phyloP scores from a whole-genome alignment of 1,139 yeast genomes.

The Blastobotrys aristatus region DNA sequence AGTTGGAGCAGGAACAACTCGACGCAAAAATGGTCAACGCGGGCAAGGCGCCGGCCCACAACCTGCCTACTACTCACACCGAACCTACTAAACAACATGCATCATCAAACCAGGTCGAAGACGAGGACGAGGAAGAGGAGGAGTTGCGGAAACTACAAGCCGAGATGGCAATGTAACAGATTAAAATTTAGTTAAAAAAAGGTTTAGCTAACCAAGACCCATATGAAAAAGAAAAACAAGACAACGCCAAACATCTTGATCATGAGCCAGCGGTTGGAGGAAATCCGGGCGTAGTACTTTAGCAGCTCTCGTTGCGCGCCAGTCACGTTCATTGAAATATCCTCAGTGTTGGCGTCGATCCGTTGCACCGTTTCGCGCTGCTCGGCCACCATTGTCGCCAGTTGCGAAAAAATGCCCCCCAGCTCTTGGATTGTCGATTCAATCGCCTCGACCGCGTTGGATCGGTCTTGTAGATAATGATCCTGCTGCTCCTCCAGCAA shows the following conservation, averaged over 20 bases:
- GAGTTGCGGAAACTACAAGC: slow-evolving; percentile 78
- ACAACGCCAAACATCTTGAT: slow-evolving; percentile 85
- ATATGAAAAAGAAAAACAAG: slow-evolving; percentile 38
- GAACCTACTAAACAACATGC: slow-evolving; percentile 27
- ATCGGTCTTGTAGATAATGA: slow-evolving; percentile 75
- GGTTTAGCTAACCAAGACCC: slow-evolving; percentile 29
- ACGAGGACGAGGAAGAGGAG: slow-evolving; percentile 30
- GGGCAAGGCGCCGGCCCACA: slow-evolving; percentile 38
- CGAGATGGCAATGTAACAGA: slow-evolving; percentile 77
- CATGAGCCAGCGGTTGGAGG: slow-evolving; percentile 89
- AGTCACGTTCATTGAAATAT: slow-evolving; percentile 75
- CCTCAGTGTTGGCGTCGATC: slow-evolving; percentile 93
- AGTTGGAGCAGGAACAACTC: slow-evolving; percentile 74
- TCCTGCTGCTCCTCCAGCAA: slow-evolving; percentile 60
- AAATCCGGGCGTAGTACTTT: slow-evolving; percentile 82
- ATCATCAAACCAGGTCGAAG: too few species aligned
- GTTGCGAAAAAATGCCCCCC: slow-evolving; percentile 88
- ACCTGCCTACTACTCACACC: slow-evolving; percentile 35
- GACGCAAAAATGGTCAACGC: slow-evolving; percentile 53
- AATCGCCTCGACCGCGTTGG: slow-evolving; percentile 88
- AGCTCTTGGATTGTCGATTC: slow-evolving; percentile 95
- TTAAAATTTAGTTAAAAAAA: slow-evolving; percentile 6
- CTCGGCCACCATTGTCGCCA: slow-evolving; percentile 96
- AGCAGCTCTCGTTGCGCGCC: slow-evolving; percentile 95
- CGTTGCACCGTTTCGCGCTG: slow-evolving; percentile 96